Evolutionary conservation across 2,329 filamentous ascomycete genomes (phyloP).

Genomic region (Thyridium curvatum): DNA sequence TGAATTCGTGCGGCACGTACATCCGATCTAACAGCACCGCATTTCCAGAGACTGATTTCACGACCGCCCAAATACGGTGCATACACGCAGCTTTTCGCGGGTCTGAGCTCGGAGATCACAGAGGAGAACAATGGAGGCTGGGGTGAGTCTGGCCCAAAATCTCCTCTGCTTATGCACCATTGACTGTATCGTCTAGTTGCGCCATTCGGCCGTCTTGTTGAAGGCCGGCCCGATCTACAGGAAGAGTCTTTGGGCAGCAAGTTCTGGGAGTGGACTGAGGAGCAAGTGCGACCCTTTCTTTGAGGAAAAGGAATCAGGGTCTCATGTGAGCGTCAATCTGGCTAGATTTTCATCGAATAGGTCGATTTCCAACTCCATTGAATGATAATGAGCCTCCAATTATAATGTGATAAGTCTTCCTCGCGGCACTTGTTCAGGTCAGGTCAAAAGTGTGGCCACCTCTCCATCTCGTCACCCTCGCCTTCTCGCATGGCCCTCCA

Average conservation of each 20-base stretch:
- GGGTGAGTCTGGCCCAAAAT: constrained; percentile 11
- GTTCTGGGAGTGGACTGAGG: constrained; percentile 10
- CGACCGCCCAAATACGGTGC: constrained; percentile 23
- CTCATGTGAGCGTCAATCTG: constrained; percentile 1
- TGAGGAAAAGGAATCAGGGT: neutral
- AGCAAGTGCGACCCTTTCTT: constrained; percentile 1
- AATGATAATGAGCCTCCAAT: too few relatives aligned
- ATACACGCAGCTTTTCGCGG: constrained; percentile 35
- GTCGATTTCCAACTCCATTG: too few relatives aligned
- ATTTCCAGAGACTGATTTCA: constrained; percentile 12
- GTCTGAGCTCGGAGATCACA: constrained; percentile 26
- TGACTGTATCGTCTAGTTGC: constrained; percentile 1
- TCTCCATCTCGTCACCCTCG: too few relatives aligned
- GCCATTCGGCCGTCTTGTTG: constrained; percentile 4
- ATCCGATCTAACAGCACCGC: too few relatives aligned
- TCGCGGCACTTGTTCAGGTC: too few relatives aligned
- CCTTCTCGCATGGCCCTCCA: constrained; percentile 12
- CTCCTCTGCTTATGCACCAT: neutral
- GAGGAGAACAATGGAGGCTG: constrained; percentile 21
- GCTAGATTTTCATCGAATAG: too few relatives aligned
- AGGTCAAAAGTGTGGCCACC: too few relatives aligned
- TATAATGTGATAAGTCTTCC: too few relatives aligned
- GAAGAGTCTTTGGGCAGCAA: constrained; percentile 4
- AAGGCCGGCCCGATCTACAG: constrained; percentile 2
- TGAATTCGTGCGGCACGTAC: too few relatives aligned